Evolutionary conservation across 2,329 filamentous ascomycete species (phyloP), one percentile per base, ranked within the genome.

Genomic region (Cytospora chrysosperma): DNA sequence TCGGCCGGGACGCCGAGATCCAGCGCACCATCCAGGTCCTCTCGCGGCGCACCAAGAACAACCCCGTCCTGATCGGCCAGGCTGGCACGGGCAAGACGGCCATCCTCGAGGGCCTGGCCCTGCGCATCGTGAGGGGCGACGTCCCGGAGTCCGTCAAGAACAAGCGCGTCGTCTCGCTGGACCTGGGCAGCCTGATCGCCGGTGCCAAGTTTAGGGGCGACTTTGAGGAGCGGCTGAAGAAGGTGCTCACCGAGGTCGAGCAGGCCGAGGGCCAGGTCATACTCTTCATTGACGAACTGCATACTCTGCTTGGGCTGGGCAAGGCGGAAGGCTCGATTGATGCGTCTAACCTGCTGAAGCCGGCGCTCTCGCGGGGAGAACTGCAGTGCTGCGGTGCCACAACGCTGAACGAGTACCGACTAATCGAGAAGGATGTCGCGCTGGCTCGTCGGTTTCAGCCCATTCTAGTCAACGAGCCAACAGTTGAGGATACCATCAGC

Each of bases 251-350:
- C 70, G 95, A 98, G 75, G 93, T 97, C 13, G 87, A 96, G 75
- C 88, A 96, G 67, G 91, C 94, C 1, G 82, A 97, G 58, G 95
- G 95, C 37, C 87, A 91, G 62, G 89, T 98, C 5, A 97, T 99
- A 51, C 81, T 99, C 3, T 98, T 99, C 76, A 91, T 98, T 59
- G 95, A 98, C 72, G 95, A 98, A 73, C 79, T 98, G 49, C 95
- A 99, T 74, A 96, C 89, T 1, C 81, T 99, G 0, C 85, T 98
- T 2, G 95, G 95, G 0, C 82, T 98, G 7, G 95, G 95, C 24
- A 98, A 98, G 76, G 92, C 93, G 0, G 94, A 98, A 77, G 95
- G 95, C 5, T 96, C 92, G 50, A 97, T 98, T 67, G 95, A 99
- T 78, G 95, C 95, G 0, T 96, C 92, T 68, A 98, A 98, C 73